Percentiles rank a stretch among this genome's conserved stretches.
Conservation (phyloP, 1,284 basidiomycete genomes). For the Ceratobasidium sp. region DNA sequence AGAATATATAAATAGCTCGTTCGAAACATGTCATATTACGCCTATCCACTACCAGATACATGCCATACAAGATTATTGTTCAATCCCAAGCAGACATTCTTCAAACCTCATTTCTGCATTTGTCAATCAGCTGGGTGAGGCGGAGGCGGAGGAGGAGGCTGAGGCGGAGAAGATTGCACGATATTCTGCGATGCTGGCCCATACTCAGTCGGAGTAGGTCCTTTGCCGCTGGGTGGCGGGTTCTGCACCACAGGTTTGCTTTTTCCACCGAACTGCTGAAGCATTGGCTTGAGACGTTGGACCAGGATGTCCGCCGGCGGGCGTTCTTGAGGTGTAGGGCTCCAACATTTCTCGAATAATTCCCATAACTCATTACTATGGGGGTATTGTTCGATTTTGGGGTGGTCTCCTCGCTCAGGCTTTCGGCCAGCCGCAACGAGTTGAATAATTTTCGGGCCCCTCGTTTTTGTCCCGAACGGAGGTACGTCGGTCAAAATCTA, state of each 20-base stretch:
- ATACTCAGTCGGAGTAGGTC: no score
- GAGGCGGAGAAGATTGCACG: no score
- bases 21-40: no score
- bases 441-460: slow-evolving; percentile 17
- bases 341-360: slow-evolving; percentile 33
- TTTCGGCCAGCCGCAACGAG: background rate
- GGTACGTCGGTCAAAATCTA: slow-evolving; percentile 38
- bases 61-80: no score
- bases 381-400: slow-evolving; percentile 21
- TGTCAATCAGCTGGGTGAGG: no score
- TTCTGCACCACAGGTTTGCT: background rate
- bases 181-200: no score
- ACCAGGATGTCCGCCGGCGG: background rate
- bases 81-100: no score
- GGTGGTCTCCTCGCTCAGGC: slow-evolving; percentile 14
- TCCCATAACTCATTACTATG: slow-evolving; percentile 10
- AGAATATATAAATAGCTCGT: no score
- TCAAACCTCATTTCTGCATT: no score
- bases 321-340: background rate
- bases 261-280: background rate
- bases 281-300: slow-evolving; percentile 1
- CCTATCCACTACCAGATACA: no score
- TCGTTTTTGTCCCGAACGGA: slow-evolving; percentile 24
- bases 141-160: no score
- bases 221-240: no score